phyloP scores from a whole-genome alignment of 78 protist species.

The Monosiga brevicollis region DNA sequence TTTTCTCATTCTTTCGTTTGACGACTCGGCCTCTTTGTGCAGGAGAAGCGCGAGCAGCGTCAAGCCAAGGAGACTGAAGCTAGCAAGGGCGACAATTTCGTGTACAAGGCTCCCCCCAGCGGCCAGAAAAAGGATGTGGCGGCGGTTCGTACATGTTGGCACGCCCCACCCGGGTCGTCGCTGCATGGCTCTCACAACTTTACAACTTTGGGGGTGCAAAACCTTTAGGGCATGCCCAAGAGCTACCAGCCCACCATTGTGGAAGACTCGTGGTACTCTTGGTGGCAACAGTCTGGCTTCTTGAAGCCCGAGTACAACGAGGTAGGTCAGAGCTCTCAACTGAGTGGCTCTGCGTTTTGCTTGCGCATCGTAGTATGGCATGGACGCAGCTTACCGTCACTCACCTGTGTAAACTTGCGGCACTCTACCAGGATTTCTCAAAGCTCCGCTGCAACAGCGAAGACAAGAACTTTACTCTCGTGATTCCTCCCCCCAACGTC shows the following conservation, averaged over 20 bases:
- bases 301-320: slow-evolving; percentile 62
- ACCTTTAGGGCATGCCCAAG: background rate
- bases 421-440: background rate
- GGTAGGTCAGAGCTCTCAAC: background rate
- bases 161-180: too few species aligned
- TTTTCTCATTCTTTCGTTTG: too few species aligned
- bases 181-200: too few species aligned
- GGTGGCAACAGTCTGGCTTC: slow-evolving; percentile 88
- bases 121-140: background rate
- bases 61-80: background rate
- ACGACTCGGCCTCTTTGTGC: too few species aligned
- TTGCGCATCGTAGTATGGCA: background rate
- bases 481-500: slow-evolving; percentile 99
- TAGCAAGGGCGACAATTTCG: too few species aligned
- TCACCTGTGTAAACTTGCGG: background rate
- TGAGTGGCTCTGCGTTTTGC: background rate
- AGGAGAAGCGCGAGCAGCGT: background rate
- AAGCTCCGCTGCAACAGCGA: background rate
- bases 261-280: slow-evolving; percentile 86
- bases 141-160: too few species aligned
- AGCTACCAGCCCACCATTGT: slow-evolving; percentile 72
- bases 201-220: too few species aligned
- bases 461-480: slow-evolving; percentile 65
- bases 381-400: background rate
- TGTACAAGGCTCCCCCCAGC: background rate